Percentiles rank a stretch among this genome's conserved stretches.
Conservation (phyloP, 169 alveolate species). For the Babesia caballi region DNA sequence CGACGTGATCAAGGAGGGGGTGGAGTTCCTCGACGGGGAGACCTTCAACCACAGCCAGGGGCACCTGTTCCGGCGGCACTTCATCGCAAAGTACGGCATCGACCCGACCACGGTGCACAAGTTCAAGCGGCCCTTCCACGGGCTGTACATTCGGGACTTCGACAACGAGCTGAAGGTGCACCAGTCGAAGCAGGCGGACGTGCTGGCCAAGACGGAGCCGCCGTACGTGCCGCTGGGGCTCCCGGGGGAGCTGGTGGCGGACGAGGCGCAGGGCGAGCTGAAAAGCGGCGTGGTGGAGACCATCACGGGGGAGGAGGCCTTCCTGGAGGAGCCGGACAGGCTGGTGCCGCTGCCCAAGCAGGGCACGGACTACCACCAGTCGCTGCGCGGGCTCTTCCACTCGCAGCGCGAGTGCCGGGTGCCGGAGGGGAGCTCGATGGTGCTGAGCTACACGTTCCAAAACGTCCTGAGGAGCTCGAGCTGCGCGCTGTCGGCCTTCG, state of each 20-base stretch:
- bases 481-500: slow-evolving; percentile 44
- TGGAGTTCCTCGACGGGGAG: slow-evolving; percentile 63
- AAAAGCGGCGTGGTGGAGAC: slow-evolving; percentile 1
- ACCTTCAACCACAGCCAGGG: slow-evolving; percentile 42
- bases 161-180: slow-evolving; percentile 25
- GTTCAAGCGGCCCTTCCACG: slow-evolving; percentile 44
- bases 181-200: slow-evolving; percentile 5
- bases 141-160: slow-evolving; percentile 41
- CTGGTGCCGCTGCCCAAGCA: slow-evolving; percentile 55
- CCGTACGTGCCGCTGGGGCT: slow-evolving; percentile 35
- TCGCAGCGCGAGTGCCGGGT: slow-evolving; percentile 24
- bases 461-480: slow-evolving; percentile 28
- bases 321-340: slow-evolving; percentile 47
- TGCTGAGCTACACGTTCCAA: slow-evolving; percentile 46
- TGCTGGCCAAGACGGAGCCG: slow-evolving; percentile 3
- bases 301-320: slow-evolving; percentile 44
- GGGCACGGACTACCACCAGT: slow-evolving; percentile 40
- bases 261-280: not conserved
- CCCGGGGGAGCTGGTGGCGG: slow-evolving; percentile 28
- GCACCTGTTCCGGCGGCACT: slow-evolving; percentile 44
- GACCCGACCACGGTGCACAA: slow-evolving; percentile 47
- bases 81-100: slow-evolving; percentile 46
- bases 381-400: slow-evolving; percentile 31
- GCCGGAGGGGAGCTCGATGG: slow-evolving; percentile 1
- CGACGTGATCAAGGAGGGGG: slow-evolving; percentile 42